Base-by-base conservation (phyloP, 2,329 filamentous ascomycete genomes). In the Botryosphaeria dothidea region DNA sequence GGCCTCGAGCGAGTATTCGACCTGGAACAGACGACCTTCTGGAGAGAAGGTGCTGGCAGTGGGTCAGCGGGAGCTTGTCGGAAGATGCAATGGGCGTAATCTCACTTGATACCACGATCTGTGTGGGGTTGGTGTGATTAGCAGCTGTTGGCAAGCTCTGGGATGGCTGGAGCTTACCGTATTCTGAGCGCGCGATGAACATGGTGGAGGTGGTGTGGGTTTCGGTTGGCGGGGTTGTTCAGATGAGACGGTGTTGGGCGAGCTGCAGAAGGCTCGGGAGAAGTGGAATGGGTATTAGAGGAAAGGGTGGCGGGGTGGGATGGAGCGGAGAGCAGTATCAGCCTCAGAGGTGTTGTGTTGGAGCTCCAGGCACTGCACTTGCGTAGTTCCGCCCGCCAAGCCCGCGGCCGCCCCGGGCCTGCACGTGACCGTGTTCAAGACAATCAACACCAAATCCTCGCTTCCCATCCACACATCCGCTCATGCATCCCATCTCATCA, bases 171-270 rank as follows among this genome's bases (percentile, higher is more conserved):
- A 65, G 65, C 90, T 84, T 86, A 95, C 94, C 95, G 85, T 99
- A 99, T 94, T 99, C 95, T 79, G 94, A 98, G 84, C 95, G 92
- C 87, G 95, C 93, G 88, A 99, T 98, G 88, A 99, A 99, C 95
- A 65, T 65, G 45, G 56, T 61, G 45, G 36, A 25, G 36, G 63
- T 31, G 36, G 19, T 65, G 63, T 29, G 29, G 27, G 75, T 70
- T 63, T 61, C 60, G 41, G 65, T 76, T 69, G 41, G 66, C 67
- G 67, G 38, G 11, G 66, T 68, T 66, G n/a, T 36, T 67, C 52
- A n/a, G 43, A 25, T 23, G 31, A 43, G 11, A 15, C 23, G 43
- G 38, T 51, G 57, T 31, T 21, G 31, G 45, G 36, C 38, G 61
- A 63, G 54, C 46, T 48, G 25, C 27, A 27, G 66, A 6, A 41